Conservation (phyloP, 306 rosid genomes). For the Heteromeles arbutifolia region DNA sequence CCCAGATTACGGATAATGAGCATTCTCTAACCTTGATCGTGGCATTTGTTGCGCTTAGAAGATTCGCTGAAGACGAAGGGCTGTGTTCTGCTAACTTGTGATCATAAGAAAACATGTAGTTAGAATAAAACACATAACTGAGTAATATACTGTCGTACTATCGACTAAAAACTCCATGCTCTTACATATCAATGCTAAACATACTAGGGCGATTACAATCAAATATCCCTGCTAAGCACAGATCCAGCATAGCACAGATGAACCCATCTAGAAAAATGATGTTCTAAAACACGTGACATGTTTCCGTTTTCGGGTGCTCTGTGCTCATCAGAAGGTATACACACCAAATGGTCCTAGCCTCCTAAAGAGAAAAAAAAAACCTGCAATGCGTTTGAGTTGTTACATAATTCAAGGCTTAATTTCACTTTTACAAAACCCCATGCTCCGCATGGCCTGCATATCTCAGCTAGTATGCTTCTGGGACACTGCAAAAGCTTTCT, state of each 20-base stretch:
- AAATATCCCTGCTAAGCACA: neutral
- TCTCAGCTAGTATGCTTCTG: neutral
- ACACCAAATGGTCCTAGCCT: neutral
- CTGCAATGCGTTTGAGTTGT: neutral
- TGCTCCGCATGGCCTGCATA: neutral
- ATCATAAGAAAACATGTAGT: conserved; percentile 2
- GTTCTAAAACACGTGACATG: neutral
- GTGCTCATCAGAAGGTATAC: neutral
- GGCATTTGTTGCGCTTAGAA: conserved; percentile 51
- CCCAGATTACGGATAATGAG: neutral
- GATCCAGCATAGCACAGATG: neutral
- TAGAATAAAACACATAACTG: neutral
- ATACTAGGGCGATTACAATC: neutral
- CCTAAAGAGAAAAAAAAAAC: no score
- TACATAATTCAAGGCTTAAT: conserved; percentile 1
- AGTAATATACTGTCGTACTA: neutral
- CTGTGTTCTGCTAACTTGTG: conserved; percentile 37
- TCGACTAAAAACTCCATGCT: neutral
- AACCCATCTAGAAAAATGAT: neutral
- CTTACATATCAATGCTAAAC: neutral
- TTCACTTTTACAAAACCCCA: conserved; percentile 1
- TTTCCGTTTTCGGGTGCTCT: neutral
- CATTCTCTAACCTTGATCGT: conserved; percentile 65
- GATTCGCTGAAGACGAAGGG: conserved; percentile 11
- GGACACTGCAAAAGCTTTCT: conserved; percentile 4